Percentiles rank a stretch among this genome's conserved stretches.
phyloP scores from a whole-genome alignment of 768 basidiomycete genomes.

The Wakefieldia striispora region DNA sequence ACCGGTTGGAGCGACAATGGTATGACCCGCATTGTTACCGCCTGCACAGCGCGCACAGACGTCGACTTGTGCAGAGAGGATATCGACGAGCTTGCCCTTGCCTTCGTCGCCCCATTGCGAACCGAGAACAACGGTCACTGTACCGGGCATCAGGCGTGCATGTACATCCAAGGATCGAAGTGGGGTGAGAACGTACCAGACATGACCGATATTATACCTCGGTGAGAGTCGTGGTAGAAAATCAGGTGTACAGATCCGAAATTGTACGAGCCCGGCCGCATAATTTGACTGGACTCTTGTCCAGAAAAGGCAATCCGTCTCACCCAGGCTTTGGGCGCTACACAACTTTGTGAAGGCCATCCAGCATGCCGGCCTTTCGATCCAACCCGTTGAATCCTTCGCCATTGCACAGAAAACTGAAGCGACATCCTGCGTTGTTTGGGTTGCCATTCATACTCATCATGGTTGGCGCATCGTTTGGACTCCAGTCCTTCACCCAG shows the following conservation, averaged over 20 bases:
- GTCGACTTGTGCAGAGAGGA: constrained; percentile 86
- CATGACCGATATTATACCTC: constrained; percentile 18
- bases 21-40: constrained; percentile 99
- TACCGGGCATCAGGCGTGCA: constrained; percentile 4
- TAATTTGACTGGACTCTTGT: too few relatives aligned
- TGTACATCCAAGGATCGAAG: neutral
- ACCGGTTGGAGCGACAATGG: constrained; percentile 80
- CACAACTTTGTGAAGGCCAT: too few relatives aligned
- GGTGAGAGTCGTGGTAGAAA: constrained; percentile 15
- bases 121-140: constrained; percentile 77
- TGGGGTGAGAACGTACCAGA: constrained; percentile 14
- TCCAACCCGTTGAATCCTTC: constrained; percentile 37
- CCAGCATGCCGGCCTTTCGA: constrained; percentile 46
- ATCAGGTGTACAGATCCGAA: neutral
- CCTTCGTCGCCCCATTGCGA: constrained; percentile 94
- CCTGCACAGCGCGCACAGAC: constrained; percentile 96
- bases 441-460: constrained; percentile 84
- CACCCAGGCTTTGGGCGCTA: neutral
- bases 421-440: constrained; percentile 69
- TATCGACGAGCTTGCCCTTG: constrained; percentile 96
- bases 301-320: constrained; percentile 17
- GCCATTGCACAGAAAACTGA: constrained; percentile 38
- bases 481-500: constrained; percentile 78
- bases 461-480: constrained; percentile 86
- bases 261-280: constrained; percentile 4